These are phyloP conservation scores for Fusarium sp. DNA, from an alignment of 2,329 filamentous ascomycete species.

Conservation along the genomic window DNA sequence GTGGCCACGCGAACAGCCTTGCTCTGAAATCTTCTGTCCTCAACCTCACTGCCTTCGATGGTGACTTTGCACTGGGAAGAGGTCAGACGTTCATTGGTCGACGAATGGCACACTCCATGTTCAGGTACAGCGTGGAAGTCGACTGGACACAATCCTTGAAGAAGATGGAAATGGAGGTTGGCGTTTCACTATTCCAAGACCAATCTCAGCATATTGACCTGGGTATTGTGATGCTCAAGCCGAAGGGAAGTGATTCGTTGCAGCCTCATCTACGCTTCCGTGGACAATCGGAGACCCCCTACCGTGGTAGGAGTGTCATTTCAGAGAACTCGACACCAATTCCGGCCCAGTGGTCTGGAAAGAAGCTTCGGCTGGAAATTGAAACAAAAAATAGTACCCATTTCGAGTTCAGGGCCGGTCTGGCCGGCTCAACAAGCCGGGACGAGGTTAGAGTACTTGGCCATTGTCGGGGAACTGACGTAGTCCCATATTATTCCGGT, in stretches of 20 bases:
- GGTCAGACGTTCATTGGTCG: constrained; percentile 61
- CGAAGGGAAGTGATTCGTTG: not conserved
- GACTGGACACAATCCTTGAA: constrained; percentile 52
- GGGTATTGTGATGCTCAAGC: constrained; percentile 52
- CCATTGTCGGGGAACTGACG: not conserved
- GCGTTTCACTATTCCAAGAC: constrained; percentile 64
- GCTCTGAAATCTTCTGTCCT: constrained; percentile 61
- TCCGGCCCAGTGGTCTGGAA: not conserved
- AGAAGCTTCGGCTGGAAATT: constrained; percentile 5
- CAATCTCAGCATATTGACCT: constrained; percentile 66
- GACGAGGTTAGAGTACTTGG: not conserved
- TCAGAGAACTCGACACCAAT: not conserved
- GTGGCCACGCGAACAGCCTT: constrained; percentile 57
- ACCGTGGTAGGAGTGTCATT: not conserved
- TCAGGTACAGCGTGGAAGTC: constrained; percentile 62
- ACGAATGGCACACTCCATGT: constrained; percentile 67
- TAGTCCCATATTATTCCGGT: constrained; percentile 21
- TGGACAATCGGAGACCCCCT: constrained; percentile 15
- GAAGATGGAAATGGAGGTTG: constrained; percentile 61
- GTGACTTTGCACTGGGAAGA: constrained; percentile 16
- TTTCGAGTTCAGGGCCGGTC: constrained; percentile 9
- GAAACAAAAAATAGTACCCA: constrained; percentile 10
- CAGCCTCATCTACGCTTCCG: constrained; percentile 16
- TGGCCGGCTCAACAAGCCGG: not conserved
- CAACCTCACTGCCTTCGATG: constrained; percentile 62